These are phyloP conservation scores for Clarireedia paspali DNA, from an alignment of 2,329 filamentous ascomycete genomes.

Conservation along the genomic window DNA sequence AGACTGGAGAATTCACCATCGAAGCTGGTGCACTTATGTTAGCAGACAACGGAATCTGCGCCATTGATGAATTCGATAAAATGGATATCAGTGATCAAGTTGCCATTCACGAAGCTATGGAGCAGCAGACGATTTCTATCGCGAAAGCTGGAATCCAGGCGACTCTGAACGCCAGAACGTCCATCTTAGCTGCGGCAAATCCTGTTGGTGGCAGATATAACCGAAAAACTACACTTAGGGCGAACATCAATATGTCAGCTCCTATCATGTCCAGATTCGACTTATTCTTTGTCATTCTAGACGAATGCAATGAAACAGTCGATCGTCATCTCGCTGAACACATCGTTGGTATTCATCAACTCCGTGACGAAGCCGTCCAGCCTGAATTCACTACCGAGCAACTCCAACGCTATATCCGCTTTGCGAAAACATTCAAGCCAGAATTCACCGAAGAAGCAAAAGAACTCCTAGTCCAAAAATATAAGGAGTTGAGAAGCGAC, in stretches of 20 bases:
- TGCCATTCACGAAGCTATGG: constrained; percentile 99
- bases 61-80: constrained; percentile 99
- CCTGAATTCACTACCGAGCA: constrained; percentile 96
- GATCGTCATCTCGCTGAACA: constrained; percentile 90
- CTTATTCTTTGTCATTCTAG: constrained; percentile 94
- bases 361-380: constrained; percentile 82
- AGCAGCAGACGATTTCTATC: constrained; percentile 98
- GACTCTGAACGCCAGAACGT: constrained; percentile 90
- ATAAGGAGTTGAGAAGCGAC: constrained; percentile 90
- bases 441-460: constrained; percentile 87
- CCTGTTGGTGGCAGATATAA: constrained; percentile 96
- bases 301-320: constrained; percentile 89
- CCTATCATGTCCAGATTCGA: constrained; percentile 99
- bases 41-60: constrained; percentile 93
- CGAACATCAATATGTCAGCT: constrained; percentile 97
- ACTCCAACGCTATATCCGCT: constrained; percentile 93
- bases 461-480: constrained; percentile 77
- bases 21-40: constrained; percentile 97
- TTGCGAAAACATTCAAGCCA: constrained; percentile 88
- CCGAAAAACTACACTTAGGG: constrained; percentile 83
- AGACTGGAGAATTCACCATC: constrained; percentile 97
- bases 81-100: constrained; percentile 98
- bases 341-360: constrained; percentile 88
- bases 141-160: constrained; percentile 98
- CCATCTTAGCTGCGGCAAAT: constrained; percentile 92